A percentile compares a stretch with the other conserved stretches of the same genome.
Conservation (phyloP, 1,284 basidiomycete species). For the Caloboletus firmus region DNA sequence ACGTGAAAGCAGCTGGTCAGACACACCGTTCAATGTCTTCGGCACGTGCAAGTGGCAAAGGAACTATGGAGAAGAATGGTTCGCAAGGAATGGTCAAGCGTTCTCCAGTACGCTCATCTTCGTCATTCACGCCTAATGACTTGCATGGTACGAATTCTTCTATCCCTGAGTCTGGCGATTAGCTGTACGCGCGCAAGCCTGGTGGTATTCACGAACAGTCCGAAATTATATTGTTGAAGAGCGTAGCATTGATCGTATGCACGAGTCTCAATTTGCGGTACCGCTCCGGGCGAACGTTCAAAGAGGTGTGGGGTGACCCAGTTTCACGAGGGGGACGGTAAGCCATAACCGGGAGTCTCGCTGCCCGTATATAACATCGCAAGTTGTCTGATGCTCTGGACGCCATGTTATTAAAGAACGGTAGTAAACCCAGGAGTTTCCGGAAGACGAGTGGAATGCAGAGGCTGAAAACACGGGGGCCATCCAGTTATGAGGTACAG, state of each 20-base stretch:
- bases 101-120: constrained; percentile 42
- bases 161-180: constrained; percentile 34
- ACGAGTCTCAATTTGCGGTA: constrained; percentile 52
- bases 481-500: neutral
- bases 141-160: constrained; percentile 39
- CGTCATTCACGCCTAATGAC: constrained; percentile 38
- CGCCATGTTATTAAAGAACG: constrained; percentile 21
- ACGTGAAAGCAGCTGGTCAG: neutral
- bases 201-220: constrained; percentile 37
- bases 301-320: constrained; percentile 44
- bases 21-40: constrained; percentile 43
- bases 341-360: constrained; percentile 49
- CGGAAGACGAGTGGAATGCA: neutral
- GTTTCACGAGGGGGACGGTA: constrained; percentile 40
- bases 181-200: constrained; percentile 1
- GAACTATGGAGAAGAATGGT: constrained; percentile 37
- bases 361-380: constrained; percentile 45
- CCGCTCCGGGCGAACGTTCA: constrained; percentile 47
- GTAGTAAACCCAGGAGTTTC: neutral
- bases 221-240: constrained; percentile 35
- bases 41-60: constrained; percentile 28
- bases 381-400: constrained; percentile 46
- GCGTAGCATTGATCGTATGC: constrained; percentile 34
- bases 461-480: neutral
- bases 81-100: constrained; percentile 47